Evolutionary conservation across 2,329 filamentous ascomycete genomes (phyloP).

Genomic region (Aspergillus candidus): DNA sequence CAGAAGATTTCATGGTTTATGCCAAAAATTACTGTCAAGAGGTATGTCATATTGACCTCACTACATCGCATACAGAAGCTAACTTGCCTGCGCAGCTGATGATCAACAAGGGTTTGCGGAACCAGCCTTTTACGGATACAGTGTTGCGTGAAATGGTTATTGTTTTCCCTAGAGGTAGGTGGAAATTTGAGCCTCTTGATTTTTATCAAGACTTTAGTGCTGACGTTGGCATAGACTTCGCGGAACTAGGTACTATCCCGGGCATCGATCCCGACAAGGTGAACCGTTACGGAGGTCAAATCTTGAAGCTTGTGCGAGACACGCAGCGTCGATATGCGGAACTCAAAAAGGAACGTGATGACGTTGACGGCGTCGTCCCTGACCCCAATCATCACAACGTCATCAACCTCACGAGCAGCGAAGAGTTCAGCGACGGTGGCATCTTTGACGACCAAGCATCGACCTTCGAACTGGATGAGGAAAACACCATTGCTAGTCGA

Average conservation of each 20-base stretch:
- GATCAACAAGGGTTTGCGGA: slow-evolving; percentile 39
- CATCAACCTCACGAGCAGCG: slow-evolving; percentile 37
- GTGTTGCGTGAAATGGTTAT: slow-evolving; percentile 46
- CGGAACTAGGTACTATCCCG: slow-evolving; percentile 35
- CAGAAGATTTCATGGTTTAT: slow-evolving; percentile 43
- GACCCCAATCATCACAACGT: slow-evolving; percentile 44
- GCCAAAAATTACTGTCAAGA: slow-evolving; percentile 40
- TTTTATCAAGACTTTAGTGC: neutral
- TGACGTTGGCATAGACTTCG: slow-evolving; percentile 26
- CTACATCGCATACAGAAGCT: neutral
- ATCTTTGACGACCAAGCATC: slow-evolving; percentile 25
- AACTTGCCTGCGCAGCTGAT: slow-evolving; percentile 29
- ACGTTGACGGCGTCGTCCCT: slow-evolving; percentile 45
- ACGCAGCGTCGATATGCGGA: slow-evolving; percentile 38
- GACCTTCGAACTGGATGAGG: slow-evolving; percentile 19
- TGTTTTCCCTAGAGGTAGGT: slow-evolving; percentile 38
- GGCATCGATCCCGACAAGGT: slow-evolving; percentile 43
- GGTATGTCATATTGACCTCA: slow-evolving; percentile 22
- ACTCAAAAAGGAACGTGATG: slow-evolving; percentile 38
- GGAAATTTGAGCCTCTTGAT: too few species aligned
- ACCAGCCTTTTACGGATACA: slow-evolving; percentile 42
- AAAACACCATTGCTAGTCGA: slow-evolving; percentile 26
- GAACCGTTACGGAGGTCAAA: slow-evolving; percentile 37
- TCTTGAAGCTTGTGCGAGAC: slow-evolving; percentile 38
- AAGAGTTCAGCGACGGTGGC: slow-evolving; percentile 33